Percentiles rank a stretch among this genome's conserved stretches.
phyloP scores from a whole-genome alignment of 176 grass and related monocot species.

The Juncus inflexus region DNA sequence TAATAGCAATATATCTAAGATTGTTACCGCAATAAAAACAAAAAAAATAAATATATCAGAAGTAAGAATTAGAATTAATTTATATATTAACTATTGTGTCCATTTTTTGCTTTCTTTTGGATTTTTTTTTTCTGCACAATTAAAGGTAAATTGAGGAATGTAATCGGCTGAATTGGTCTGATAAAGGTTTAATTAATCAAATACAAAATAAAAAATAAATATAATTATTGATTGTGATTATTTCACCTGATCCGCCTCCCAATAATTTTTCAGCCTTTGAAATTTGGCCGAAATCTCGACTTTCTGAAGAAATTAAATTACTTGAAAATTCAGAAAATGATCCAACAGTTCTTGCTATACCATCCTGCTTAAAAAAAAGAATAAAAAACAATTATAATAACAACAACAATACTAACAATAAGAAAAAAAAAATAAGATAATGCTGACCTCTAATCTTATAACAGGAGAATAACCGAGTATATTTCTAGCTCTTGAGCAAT shows the following conservation, averaged over 20 bases:
- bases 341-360: conserved; percentile 38
- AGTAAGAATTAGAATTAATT: conserved; percentile 15
- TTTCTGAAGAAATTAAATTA: conserved; percentile 37
- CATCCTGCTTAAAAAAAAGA: conserved; percentile 52
- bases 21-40: too few species aligned
- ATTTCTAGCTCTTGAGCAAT: conserved; percentile 65
- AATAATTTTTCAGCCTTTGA: conserved; percentile 71
- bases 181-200: too few species aligned
- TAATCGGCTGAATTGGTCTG: too few species aligned
- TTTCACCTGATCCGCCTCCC: conserved; percentile 74
- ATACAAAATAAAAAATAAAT: conserved; percentile 13
- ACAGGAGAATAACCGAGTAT: conserved; percentile 66
- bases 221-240: neutral
- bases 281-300: conserved; percentile 28
- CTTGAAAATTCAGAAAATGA: conserved; percentile 60
- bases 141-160: too few species aligned
- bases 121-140: neutral
- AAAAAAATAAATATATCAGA: too few species aligned
- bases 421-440: conserved; percentile 31
- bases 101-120: conserved; percentile 14
- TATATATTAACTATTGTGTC: conserved; percentile 10
- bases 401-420: conserved; percentile 2
- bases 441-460: conserved; percentile 70
- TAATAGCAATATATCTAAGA: too few species aligned
- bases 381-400: conserved; percentile 11